Evolutionary conservation across 305 asterid genomes (phyloP), one percentile per base, ranked within the genome.

Genomic region (Fraxinus floribunda): DNA sequence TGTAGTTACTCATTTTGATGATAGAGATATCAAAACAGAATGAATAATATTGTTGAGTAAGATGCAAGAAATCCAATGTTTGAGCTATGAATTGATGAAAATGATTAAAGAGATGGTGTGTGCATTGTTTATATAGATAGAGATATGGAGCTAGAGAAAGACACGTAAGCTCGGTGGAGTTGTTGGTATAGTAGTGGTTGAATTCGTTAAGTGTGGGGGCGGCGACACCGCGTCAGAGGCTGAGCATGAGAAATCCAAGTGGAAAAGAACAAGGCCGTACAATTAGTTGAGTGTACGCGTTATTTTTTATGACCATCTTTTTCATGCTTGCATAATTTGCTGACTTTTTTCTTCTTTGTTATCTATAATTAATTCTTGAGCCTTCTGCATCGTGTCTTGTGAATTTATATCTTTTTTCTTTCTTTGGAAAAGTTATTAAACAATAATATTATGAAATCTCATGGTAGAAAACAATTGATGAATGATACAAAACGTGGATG

Each of bases 171-270:
- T 49, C 57, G 55, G 80, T 81, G 84, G 84, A 49, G 60, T 20
- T 49, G 60, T 49, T 15, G 20, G 60, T 3, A 49, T 15, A 4
- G 60, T 16, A 49, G 60, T 49, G 60, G 60, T 49, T 46, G 57
- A 46, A 46, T 46, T 15, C 13, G 62, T 80, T 73, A 20, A 29
- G 62, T 72, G 18, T 30, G 76, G 60, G 18, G 84, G 75, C 29
- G 84, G 77, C 84, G 29, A 76, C 57, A 41, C 80, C 77, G 81
- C 78, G 84, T 82, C 44, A 39, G 11, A 7, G 46, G 76, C 11
- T 11, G 32, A 38, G 72, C 38, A 0, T 49, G 78, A 41, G 57
- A 76, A 60, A 38, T 24, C 60, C 9, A 55, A 5, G 66, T 7
- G 11, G 10, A 0, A 38, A 38, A 2, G 8, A 38, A 38, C 11